Base-by-base conservation (phyloP, 768 basidiomycete genomes). In the Podaxis pistillaris region DNA sequence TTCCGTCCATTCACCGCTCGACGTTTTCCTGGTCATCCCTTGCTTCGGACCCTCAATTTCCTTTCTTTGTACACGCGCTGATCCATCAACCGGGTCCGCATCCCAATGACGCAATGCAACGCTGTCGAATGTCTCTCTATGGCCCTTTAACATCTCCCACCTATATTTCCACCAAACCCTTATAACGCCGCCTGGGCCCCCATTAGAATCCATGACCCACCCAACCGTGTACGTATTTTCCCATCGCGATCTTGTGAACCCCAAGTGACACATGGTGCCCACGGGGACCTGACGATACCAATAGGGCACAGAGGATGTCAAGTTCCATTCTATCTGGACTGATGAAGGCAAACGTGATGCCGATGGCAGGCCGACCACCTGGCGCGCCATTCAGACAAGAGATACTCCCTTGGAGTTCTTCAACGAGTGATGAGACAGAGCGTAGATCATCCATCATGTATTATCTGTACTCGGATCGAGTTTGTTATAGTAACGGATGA, bases 241-340 rank as follows among this genome's bases (percentile, higher is more conserved):
- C 41, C 52, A 37, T 41, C 37, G n/a, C 13, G 11, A n/a, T 50
- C 38, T 26, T 41, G 55, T 61, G 58, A 70, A 53, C 41, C 30
- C 56, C 51, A 17, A 37, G 36, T 59, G 13, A 8, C 33, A 7
- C 52, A 47, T 55, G 53, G 38, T 36, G 22, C 44, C 50, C 46
- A 56, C 63, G 38, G 55, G 19, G 22, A 58, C 37, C 28, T 17
- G 24, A 53, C 66, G 33, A 63, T 41, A 22, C 62, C 36, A 49
- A 50, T 57, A 91, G 88, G 89, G 88, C 47, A 74, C 75, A 1
- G 81, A 86, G 64, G 88, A 90, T 64, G 82, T 91, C 57, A 74
- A 63, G 44, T 91, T 91, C 74, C 91, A 93, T 71, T 90, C 89
- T 2, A 71, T 92, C 47, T 86, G 84, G 73, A 90, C 84, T 11